Conservation (phyloP, 192 early-diverging fungal species). For the Paraglomus brasilianum region DNA sequence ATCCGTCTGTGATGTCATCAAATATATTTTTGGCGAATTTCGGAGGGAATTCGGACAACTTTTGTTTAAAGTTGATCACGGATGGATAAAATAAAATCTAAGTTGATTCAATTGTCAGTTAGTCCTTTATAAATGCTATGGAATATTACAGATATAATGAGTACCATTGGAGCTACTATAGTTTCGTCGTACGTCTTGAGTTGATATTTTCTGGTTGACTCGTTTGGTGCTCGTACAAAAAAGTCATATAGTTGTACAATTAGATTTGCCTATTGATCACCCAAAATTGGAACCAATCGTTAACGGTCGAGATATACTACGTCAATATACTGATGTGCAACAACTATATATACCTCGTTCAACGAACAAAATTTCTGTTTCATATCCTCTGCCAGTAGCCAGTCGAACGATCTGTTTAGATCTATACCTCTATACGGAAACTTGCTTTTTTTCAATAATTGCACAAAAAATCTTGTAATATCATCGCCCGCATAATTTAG, state of each 20-base stretch:
- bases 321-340: no score
- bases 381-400: conserved; percentile 74
- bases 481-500: conserved; percentile 87
- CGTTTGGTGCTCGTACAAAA: conserved; percentile 72
- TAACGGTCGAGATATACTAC: no score
- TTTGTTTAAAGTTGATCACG: conserved; percentile 37
- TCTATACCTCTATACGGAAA: conserved; percentile 77
- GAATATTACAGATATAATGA: not conserved
- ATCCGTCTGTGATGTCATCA: conserved; percentile 38
- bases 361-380: conserved; percentile 84
- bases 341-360: conserved; percentile 51
- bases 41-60: conserved; percentile 5
- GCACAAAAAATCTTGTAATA: conserved; percentile 72
- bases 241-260: conserved; percentile 80
- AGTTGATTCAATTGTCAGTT: not conserved
- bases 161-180: conserved; percentile 74
- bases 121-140: not conserved
- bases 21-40: conserved; percentile 25
- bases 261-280: conserved; percentile 60
- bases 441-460: conserved; percentile 58
- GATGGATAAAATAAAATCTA: conserved; percentile 48
- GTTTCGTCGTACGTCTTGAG: conserved; percentile 89
- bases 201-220: conserved; percentile 68
- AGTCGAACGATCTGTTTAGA: conserved; percentile 64
- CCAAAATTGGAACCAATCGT: not conserved